Evolutionary conservation across 495 filamentous ascomycete genomes (phyloP).

Genomic region (Aspergillus asperescens): DNA sequence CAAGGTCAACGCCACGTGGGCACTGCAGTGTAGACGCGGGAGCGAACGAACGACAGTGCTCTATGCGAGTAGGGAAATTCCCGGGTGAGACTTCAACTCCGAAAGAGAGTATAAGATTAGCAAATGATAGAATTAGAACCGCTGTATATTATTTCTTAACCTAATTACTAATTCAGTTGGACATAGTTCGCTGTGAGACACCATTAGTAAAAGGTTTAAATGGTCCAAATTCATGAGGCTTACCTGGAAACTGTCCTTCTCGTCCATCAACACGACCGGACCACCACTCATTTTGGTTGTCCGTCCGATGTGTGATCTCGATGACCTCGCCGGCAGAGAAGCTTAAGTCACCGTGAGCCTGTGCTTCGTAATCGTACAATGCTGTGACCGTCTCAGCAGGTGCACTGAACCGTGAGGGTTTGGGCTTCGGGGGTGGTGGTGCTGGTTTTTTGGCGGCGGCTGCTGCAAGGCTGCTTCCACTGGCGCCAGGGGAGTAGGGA

Average conservation of each 20-base stretch:
- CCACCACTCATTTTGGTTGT: conserved; percentile 97
- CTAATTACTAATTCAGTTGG: conserved; percentile 36
- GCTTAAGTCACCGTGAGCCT: conserved; percentile 89
- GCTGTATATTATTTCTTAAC: not conserved
- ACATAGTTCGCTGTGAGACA: conserved; percentile 42
- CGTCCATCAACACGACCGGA: conserved; percentile 68
- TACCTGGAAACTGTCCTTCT: conserved; percentile 92
- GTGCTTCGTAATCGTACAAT: conserved; percentile 92
- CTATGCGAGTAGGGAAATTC: not conserved
- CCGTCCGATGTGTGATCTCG: conserved; percentile 73
- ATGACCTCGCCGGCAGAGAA: conserved; percentile 89
- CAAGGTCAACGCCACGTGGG: not conserved
- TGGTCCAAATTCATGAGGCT: too few relatives aligned
- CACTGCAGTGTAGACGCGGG: not conserved
- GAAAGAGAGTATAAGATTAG: conserved; percentile 7
- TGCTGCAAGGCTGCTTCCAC: conserved; percentile 53
- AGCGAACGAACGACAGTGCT: not conserved
- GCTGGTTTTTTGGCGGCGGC: conserved; percentile 80
- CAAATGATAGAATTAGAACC: not conserved
- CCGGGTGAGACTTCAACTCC: conserved; percentile 8
- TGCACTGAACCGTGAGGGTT: conserved; percentile 69
- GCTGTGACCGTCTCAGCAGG: conserved; percentile 72
- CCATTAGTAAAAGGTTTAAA: not conserved
- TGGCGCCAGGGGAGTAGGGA: conserved; percentile 52
- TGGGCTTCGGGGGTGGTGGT: conserved; percentile 87